Percentiles rank a stretch among this genome's conserved stretches.
These are phyloP conservation scores for Elaeis oleifera DNA, from an alignment of 202 grass and related monocot species.

Conservation along the genomic window DNA sequence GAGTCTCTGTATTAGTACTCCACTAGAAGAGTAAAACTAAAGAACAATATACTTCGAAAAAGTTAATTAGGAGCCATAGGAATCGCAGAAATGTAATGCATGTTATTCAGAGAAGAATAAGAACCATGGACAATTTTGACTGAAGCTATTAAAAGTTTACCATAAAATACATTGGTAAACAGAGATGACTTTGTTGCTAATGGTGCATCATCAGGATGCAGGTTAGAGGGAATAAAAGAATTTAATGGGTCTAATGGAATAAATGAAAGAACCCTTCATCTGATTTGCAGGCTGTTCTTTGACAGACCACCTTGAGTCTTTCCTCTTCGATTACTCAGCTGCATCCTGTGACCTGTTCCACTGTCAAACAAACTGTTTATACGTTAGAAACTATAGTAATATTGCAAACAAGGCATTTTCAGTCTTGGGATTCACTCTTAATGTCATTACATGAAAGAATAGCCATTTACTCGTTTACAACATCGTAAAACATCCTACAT, in stretches of 20 bases:
- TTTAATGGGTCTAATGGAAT: slow-evolving; percentile 41
- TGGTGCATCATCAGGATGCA: slow-evolving; percentile 34
- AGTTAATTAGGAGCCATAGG: no score
- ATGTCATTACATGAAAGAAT: no score
- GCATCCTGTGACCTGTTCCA: slow-evolving; percentile 82
- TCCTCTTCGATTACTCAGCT: slow-evolving; percentile 51
- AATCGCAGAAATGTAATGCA: slow-evolving; percentile 6
- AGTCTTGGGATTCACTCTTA: no score
- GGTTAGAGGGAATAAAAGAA: slow-evolving; percentile 76
- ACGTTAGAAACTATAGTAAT: slow-evolving; percentile 14
- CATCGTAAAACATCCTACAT: no score
- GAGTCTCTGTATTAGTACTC: no score
- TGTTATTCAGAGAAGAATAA: slow-evolving; percentile 54
- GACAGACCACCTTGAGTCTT: slow-evolving; percentile 31
- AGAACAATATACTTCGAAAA: no score
- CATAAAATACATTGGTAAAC: slow-evolving; percentile 98
- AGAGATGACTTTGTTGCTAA: slow-evolving; percentile 75
- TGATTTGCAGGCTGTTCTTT: slow-evolving; percentile 26
- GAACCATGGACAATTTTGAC: slow-evolving; percentile 46
- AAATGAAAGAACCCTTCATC: slow-evolving; percentile 54
- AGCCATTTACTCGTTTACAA: no score
- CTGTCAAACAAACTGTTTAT: slow-evolving; percentile 52
- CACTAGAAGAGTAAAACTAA: no score
- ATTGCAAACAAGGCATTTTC: no score
- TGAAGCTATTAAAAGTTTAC: slow-evolving; percentile 76